Percentiles rank a stretch among this genome's conserved stretches.
phyloP scores from a whole-genome alignment of 371 early-diverging fungal species.

The Mucor saturninus region DNA sequence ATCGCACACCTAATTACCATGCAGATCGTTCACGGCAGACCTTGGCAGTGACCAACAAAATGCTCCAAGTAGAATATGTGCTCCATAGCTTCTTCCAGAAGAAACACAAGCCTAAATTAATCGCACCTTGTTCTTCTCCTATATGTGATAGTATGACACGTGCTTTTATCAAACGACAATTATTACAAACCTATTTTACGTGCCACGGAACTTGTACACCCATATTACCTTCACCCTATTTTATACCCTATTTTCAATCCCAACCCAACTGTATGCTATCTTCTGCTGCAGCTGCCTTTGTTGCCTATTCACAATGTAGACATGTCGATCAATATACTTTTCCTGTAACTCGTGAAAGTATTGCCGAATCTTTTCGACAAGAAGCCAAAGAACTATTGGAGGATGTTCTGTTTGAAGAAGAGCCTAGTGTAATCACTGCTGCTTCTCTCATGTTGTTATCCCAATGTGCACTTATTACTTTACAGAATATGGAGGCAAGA shows the following conservation, averaged over 20 bases:
- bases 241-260: constrained; percentile 24
- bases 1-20: constrained; percentile 35
- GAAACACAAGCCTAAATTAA: constrained; percentile 7
- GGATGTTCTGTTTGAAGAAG: constrained; percentile 43
- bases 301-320: constrained; percentile 36
- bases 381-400: constrained; percentile 34
- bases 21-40: constrained; percentile 19
- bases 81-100: constrained; percentile 34
- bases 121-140: neutral
- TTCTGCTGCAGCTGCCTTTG: constrained; percentile 35
- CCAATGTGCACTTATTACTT: constrained; percentile 28
- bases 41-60: constrained; percentile 34
- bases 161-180: constrained; percentile 13
- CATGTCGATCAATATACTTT: constrained; percentile 25
- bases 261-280: constrained; percentile 32
- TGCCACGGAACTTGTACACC: constrained; percentile 33
- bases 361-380: constrained; percentile 33
- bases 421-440: constrained; percentile 32
- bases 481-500: constrained; percentile 41
- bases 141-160: constrained; percentile 7
- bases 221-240: constrained; percentile 31
- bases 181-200: constrained; percentile 33
- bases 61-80: constrained; percentile 34
- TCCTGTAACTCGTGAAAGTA: constrained; percentile 22
- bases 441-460: constrained; percentile 31